These are phyloP conservation scores for Syzygium oleosum DNA, from an alignment of 345 rosid genomes.

Conservation along the genomic window DNA sequence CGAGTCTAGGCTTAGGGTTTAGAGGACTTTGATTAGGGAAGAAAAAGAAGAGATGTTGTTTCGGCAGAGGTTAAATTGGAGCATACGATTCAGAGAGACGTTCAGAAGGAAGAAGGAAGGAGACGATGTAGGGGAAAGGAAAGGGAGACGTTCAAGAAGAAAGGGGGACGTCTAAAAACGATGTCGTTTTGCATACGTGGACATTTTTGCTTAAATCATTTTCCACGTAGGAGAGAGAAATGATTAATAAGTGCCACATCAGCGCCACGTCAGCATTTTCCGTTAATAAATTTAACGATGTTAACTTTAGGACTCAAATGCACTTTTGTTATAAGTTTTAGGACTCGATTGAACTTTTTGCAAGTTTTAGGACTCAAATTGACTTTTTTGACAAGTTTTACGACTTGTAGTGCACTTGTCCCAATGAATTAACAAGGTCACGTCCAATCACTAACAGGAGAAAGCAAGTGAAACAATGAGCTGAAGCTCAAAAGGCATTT, in stretches of 20 bases:
- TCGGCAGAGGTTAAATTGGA: neutral
- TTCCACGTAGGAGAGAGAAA: neutral
- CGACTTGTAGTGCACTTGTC: too few relatives aligned
- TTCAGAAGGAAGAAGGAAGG: neutral
- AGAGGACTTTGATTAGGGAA: neutral
- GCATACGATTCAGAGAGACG: neutral
- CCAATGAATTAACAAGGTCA: neutral
- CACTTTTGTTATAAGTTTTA: too few relatives aligned
- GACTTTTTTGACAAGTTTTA: too few relatives aligned
- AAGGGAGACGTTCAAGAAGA: neutral
- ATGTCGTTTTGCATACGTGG: neutral
- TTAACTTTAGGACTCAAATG: too few relatives aligned
- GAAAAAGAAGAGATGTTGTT: too few relatives aligned
- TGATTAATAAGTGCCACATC: accelerated
- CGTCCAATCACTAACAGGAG: neutral
- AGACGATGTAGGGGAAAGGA: accelerated
- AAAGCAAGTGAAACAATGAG: neutral
- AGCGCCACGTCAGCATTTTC: accelerated
- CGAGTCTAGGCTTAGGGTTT: neutral
- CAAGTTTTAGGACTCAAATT: too few relatives aligned
- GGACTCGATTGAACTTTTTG: too few relatives aligned
- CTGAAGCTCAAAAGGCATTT: neutral
- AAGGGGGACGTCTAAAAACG: neutral
- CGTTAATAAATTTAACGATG: too few relatives aligned
- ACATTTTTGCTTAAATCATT: neutral